These are phyloP conservation scores for Teunomyces cretensis DNA, from an alignment of 805 yeast genomes.

Conservation along the genomic window DNA sequence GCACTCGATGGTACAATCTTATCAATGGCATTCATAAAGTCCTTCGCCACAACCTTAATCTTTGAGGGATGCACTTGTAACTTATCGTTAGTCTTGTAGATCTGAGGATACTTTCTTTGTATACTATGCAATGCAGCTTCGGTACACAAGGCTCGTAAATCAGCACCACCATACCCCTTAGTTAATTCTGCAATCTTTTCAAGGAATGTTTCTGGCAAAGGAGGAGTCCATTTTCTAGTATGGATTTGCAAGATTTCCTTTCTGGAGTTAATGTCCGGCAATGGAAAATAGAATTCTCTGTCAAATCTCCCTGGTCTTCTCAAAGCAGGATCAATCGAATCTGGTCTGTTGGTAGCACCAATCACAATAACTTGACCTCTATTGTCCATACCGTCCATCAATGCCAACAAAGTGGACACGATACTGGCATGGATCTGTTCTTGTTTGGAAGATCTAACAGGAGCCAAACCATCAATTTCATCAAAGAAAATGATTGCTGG, in stretches of 20 bases:
- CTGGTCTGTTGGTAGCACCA: slow-evolving; percentile 98
- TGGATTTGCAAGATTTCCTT: slow-evolving; percentile 79
- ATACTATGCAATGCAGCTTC: slow-evolving; percentile 93
- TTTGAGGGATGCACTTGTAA: slow-evolving; percentile 67
- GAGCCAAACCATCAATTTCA: slow-evolving; percentile 97
- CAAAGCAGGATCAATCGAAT: slow-evolving; percentile 96
- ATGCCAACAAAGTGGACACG: slow-evolving; percentile 88
- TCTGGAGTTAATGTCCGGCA: slow-evolving; percentile 82
- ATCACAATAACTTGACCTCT: slow-evolving; percentile 97
- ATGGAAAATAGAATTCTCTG: slow-evolving; percentile 92
- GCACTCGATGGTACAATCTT: slow-evolving; percentile 92
- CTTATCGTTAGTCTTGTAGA: slow-evolving; percentile 74
- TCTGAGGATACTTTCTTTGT: slow-evolving; percentile 91
- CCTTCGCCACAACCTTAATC: slow-evolving; percentile 74
- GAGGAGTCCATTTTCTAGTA: slow-evolving; percentile 86
- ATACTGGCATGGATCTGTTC: slow-evolving; percentile 98
- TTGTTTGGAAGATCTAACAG: slow-evolving; percentile 94
- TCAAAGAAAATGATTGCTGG: slow-evolving; percentile 96
- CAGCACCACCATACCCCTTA: slow-evolving; percentile 98
- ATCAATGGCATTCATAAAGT: slow-evolving; percentile 81
- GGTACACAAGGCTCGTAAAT: slow-evolving; percentile 87
- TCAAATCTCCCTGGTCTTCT: slow-evolving; percentile 97
- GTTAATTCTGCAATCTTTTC: slow-evolving; percentile 73
- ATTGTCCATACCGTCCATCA: slow-evolving; percentile 99
- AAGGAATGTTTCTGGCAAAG: slow-evolving; percentile 56